A percentile compares a stretch with the other conserved stretches of the same genome.
These are phyloP conservation scores for Solanum sejunctum DNA, from an alignment of 257 asterid species.

Conservation along the genomic window DNA sequence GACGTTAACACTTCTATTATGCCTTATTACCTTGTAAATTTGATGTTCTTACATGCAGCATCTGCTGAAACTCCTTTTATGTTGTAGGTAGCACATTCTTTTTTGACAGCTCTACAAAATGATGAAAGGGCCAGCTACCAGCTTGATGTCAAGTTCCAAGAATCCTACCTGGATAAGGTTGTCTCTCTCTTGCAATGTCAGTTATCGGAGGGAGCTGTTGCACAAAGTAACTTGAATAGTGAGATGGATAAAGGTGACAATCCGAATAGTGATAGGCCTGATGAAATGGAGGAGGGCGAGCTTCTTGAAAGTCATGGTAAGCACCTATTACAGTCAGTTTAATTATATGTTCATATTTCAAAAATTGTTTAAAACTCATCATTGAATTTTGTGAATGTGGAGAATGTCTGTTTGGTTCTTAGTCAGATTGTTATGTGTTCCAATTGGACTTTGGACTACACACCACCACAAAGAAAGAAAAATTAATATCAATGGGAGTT, in stretches of 20 bases:
- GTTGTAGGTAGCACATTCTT: conserved; percentile 78
- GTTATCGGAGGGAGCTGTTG: conserved; percentile 79
- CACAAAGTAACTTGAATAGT: conserved; percentile 31
- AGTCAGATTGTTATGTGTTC: neutral
- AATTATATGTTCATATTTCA: neutral
- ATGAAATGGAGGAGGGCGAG: conserved; percentile 96
- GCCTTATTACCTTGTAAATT: neutral
- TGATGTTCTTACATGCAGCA: neutral
- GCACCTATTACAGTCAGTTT: conserved; percentile 2
- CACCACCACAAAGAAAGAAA: neutral
- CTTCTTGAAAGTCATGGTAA: conserved; percentile 72
- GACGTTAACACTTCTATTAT: neutral
- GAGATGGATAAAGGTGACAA: conserved; percentile 17
- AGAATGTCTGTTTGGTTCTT: neutral
- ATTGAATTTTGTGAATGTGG: neutral
- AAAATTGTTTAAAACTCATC: neutral
- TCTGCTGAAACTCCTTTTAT: neutral
- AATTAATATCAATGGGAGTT: neutral
- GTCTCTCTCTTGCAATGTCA: conserved; percentile 88
- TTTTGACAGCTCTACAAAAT: conserved; percentile 82
- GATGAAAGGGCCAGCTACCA: conserved; percentile 96
- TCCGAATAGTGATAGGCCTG: conserved; percentile 27
- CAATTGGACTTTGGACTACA: neutral
- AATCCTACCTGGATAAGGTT: conserved; percentile 70
- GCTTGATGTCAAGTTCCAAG: conserved; percentile 98